Evolutionary conservation across 257 asterid species (phyloP), one percentile per base, ranked within the genome.

Genomic region (Solanum chmielewskii): DNA sequence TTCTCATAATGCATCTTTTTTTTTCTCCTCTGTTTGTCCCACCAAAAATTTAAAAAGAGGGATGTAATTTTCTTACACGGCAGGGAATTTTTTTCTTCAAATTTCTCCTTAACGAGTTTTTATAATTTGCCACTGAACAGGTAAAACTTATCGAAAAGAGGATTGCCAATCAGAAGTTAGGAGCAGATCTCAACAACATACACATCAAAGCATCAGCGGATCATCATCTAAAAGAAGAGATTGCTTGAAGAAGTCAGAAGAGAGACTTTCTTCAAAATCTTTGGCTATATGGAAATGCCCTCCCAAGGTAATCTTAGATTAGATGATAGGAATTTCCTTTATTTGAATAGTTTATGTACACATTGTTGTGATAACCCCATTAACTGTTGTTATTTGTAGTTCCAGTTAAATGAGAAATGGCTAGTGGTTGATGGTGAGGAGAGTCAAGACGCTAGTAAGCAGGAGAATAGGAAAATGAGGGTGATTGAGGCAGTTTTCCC

Each of bases 381-480:
- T 77, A 25, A 44, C 5, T 84, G 20, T 21, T 21, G 76, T 73
- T 78, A 39, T 87, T 27, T 41, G 81, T 87, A 92, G 94, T 82
- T 93, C 81, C 31, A 45, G 73, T 52, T 91, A 88, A 66, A 86
- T 42, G 7, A 66, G 49, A 12, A 70, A 4, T 93, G 93, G 94
- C 77, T 0, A 2, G 90, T 93, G 71, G 94, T 90, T 90, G 83
- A 88, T 84, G 96, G 96, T 29, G 95, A 93, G 89, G 93, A 86
- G 77, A 93, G 95, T 77, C 64, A 78, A 84, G 93, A 90, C 47
- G 86, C 77, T 33, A 87, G 52, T 71, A 86, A 39, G 68, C 92
- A 86, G 83, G 87, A 29, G 76, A 25, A 37, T 3, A 75, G 90
- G 69, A 90, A 86, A 83, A 83, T 11, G 10, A 74, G 84, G 23